A percentile compares a stretch with the other conserved stretches of the same genome.
These are phyloP conservation scores for Benincasa hispida DNA, from an alignment of 306 rosid species.

Conservation along the genomic window DNA sequence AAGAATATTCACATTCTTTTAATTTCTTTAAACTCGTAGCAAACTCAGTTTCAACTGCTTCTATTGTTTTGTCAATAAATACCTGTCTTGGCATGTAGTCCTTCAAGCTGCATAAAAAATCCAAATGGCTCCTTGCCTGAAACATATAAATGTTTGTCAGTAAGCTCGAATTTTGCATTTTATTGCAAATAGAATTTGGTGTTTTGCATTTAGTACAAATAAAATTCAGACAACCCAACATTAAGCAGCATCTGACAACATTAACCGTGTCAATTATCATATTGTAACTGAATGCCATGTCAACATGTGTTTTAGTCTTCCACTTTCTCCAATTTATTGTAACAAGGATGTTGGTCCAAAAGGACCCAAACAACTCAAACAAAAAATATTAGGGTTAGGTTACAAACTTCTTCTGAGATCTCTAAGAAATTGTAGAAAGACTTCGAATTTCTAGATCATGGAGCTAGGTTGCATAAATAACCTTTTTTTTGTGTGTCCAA, in stretches of 20 bases:
- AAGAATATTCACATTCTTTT: constrained; percentile 19
- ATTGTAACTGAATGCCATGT: not conserved
- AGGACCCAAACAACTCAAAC: not conserved
- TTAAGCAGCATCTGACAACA: too few relatives aligned
- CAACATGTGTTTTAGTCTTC: not conserved
- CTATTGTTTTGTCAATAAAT: constrained; percentile 45
- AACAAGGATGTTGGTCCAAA: not conserved
- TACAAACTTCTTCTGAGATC: not conserved
- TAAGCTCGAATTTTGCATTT: not conserved
- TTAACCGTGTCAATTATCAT: not conserved
- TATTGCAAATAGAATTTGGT: not conserved
- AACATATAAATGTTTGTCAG: not conserved
- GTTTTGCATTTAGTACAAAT: not conserved
- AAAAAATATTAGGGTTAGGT: not conserved
- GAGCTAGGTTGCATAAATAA: not conserved
- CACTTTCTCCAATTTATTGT: not conserved
- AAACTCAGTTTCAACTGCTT: constrained; percentile 37
- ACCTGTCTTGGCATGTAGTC: constrained; percentile 53
- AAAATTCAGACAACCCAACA: not conserved
- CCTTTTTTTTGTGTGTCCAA: not conserved
- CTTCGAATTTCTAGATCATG: not conserved
- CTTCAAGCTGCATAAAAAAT: constrained; percentile 71
- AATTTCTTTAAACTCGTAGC: constrained; percentile 16
- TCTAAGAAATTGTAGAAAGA: not conserved
- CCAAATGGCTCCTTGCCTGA: constrained; percentile 62